Evolutionary conservation across 495 filamentous ascomycete genomes (phyloP).

Genomic region (Aspergillus campestris): DNA sequence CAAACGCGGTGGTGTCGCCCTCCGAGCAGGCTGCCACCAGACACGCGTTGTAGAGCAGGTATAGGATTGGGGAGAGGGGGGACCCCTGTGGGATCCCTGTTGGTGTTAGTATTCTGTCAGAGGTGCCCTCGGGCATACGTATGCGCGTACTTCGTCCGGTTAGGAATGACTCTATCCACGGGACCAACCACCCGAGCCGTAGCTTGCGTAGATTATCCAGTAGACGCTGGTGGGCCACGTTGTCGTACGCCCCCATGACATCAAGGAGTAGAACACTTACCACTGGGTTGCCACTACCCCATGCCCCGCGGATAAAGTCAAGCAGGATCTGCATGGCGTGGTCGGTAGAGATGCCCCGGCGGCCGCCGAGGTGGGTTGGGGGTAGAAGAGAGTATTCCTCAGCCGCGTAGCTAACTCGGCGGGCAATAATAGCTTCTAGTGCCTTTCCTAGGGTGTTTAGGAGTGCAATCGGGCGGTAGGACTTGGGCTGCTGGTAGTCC

Average conservation of each 20-base stretch:
- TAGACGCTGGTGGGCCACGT: conserved; percentile 13
- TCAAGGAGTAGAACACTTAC: conserved; percentile 11
- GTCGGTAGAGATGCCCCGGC: conserved; percentile 10
- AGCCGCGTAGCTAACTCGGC: conserved; percentile 11
- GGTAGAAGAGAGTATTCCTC: conserved; percentile 17
- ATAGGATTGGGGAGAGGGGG: conserved; percentile 18
- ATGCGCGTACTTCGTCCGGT: conserved; percentile 3
- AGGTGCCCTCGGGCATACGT: conserved; percentile 3
- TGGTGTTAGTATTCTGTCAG: not conserved
- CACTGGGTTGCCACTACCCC: conserved; percentile 1
- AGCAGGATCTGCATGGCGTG: conserved; percentile 15
- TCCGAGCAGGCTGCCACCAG: not conserved
- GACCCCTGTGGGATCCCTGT: conserved; percentile 16
- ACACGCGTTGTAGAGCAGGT: conserved; percentile 14
- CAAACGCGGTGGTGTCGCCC: not conserved
- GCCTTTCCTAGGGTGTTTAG: conserved; percentile 26
- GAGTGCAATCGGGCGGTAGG: conserved; percentile 25
- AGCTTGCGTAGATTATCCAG: conserved; percentile 14
- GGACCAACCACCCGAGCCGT: conserved; percentile 2
- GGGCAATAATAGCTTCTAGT: conserved; percentile 18
- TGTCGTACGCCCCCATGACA: conserved; percentile 13
- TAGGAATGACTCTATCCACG: conserved; percentile 8
- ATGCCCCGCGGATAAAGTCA: conserved; percentile 10
- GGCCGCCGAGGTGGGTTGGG: conserved; percentile 15
- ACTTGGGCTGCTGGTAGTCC: conserved; percentile 19